Base-by-base conservation (phyloP, 2,329 filamentous ascomycete genomes). In the Claviceps monticola region DNA sequence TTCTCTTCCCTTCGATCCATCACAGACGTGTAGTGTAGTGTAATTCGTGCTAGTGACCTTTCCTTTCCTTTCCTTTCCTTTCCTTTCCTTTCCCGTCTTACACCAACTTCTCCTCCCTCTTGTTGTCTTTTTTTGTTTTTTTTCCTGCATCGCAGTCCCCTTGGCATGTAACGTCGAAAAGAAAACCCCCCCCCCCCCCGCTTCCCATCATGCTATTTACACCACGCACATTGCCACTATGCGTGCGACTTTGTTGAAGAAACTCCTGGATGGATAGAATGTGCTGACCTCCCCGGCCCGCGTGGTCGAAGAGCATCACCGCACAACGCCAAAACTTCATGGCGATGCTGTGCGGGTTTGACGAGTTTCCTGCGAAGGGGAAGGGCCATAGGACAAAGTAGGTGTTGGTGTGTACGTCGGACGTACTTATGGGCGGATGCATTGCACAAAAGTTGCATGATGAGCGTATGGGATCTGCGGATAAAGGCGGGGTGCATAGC, bases 271-370 rank as follows among this genome's bases (percentile, higher is more conserved):
- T 29, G 2, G 26, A 29, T 29, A 34, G 9, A 34, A 34, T n/a
- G 29, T 34, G 29, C 43, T 26, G n/a, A 45, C 43, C 41, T n/a
- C 41, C 41, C 4, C 2, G 29, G 54, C 29, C 29, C 9, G 9
- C 29, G 9, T 26, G 29, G 29, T 34, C 4, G 29, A 34, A 82
- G 79, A 80, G 72, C 60, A 70, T 81, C 23, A 69, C 78, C 1
- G 71, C 71, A 17, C 78, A 78, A 14, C 71, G 78, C 7, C 68
- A 75, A n/a, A 71, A 74, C 55, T 82, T 79, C 60, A 78, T 70
- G 49, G 71, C 71, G 54, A 71, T 79, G 59, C 67, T 81, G 44
- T 79, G 76, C 60, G 78, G 77, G 39, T 71, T 74, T 56, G 70
- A 61, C 38, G 43, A 54, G 9, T 34, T 21, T n/a, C 16, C 7